Conservation (phyloP, 768 basidiomycete species). For the Boletus barrowsii region DNA sequence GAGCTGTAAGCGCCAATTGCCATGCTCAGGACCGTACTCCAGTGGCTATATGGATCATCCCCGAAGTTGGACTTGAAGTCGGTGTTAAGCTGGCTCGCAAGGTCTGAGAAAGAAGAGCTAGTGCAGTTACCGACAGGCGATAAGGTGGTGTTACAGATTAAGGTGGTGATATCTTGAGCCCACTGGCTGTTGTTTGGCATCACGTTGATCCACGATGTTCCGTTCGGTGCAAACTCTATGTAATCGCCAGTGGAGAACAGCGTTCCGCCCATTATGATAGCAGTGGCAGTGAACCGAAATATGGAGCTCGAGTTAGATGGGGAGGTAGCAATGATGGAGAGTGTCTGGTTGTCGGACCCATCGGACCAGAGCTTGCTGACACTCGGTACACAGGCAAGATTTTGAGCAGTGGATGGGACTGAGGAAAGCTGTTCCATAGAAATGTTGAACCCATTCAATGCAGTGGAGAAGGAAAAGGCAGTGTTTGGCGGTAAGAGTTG, state of each 20-base stretch:
- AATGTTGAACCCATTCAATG: constrained; percentile 16
- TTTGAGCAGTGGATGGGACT: constrained; percentile 8
- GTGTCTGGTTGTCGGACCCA: constrained; percentile 5
- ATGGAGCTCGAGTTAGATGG: neutral
- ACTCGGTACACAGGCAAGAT: neutral
- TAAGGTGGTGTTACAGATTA: constrained; percentile 8
- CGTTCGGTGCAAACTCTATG: constrained; percentile 12
- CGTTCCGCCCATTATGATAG: constrained; percentile 4
- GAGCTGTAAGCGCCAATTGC: constrained; percentile 9
- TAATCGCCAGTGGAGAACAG: constrained; percentile 4
- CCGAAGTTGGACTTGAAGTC: fast-evolving
- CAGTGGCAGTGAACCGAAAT: constrained; percentile 10
- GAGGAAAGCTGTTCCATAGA: constrained; percentile 11
- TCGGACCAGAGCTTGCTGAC: neutral
- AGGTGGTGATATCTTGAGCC: constrained; percentile 16
- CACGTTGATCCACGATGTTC: constrained; percentile 11
- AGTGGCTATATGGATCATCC: neutral
- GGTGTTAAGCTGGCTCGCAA: neutral
- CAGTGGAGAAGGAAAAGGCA: neutral
- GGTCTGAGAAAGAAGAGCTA: constrained; percentile 1
- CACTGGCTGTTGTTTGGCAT: constrained; percentile 8
- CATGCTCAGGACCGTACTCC: constrained; percentile 5
- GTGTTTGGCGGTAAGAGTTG: neutral
- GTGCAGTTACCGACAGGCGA: neutral
- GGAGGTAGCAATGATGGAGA: constrained; percentile 3